Evolutionary conservation across 345 rosid species (phyloP).

Genomic region (Euphorbia lathyris): DNA sequence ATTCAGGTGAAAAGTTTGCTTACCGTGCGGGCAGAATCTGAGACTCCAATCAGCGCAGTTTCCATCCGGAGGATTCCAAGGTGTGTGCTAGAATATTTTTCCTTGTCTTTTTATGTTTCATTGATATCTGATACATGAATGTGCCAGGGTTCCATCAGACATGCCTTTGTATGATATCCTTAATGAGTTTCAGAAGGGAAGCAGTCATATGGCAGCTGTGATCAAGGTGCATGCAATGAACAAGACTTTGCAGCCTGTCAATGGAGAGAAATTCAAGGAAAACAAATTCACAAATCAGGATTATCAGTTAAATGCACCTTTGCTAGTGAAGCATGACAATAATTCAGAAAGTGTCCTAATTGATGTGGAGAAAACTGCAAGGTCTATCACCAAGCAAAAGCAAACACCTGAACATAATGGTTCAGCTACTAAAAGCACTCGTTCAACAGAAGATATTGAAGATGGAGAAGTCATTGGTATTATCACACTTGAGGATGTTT

Average conservation of each 20-base stretch:
- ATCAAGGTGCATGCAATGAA: conserved; percentile 12
- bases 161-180: conserved; percentile 31
- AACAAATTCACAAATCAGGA: conserved; percentile 11
- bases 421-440: background rate
- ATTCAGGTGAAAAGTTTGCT: conserved; percentile 32
- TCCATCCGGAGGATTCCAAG: conserved; percentile 32
- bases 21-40: conserved; percentile 30
- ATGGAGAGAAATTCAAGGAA: conserved; percentile 14
- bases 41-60: conserved; percentile 32
- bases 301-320: conserved; percentile 10
- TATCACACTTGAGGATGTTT: conserved; percentile 31
- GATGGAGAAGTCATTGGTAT: conserved; percentile 34
- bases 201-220: conserved; percentile 32
- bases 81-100: conserved; percentile 11
- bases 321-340: conserved; percentile 6
- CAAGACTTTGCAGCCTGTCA: background rate
- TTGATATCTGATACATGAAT: conserved; percentile 18
- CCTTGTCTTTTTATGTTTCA: conserved; percentile 3
- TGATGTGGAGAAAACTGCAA: conserved; percentile 21
- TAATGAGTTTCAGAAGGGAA: conserved; percentile 32
- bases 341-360: conserved; percentile 7
- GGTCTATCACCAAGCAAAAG: conserved; percentile 15
- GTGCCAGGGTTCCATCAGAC: conserved; percentile 24
- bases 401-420: conserved; percentile 21
- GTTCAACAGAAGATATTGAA: conserved; percentile 21